Evolutionary conservation across 2,329 filamentous ascomycete species (phyloP).

Genomic region (Phialophora tarda): DNA sequence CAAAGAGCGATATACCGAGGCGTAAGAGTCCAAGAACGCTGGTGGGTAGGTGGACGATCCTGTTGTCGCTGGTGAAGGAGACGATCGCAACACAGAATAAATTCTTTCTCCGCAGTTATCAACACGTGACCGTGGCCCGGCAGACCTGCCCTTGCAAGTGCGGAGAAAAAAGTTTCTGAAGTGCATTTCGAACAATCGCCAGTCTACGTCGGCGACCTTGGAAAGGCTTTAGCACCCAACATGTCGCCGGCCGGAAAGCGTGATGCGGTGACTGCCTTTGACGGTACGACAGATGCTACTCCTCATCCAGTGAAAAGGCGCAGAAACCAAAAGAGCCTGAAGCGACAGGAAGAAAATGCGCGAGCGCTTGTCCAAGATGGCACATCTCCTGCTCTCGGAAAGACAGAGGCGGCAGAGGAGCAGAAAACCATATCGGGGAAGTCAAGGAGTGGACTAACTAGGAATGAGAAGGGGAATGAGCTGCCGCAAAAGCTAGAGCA

Average conservation of each 20-base stretch:
- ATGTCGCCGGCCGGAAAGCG: slow-evolving; percentile 34
- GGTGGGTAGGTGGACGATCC: not conserved
- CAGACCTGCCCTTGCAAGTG: slow-evolving; percentile 23
- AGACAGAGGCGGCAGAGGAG: slow-evolving; percentile 7
- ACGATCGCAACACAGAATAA: not conserved
- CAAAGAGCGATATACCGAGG: not conserved
- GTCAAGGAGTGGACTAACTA: not conserved
- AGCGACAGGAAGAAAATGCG: not conserved
- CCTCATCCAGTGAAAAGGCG: slow-evolving; percentile 11
- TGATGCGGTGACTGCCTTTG: slow-evolving; percentile 34
- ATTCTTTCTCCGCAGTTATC: slow-evolving; percentile 18
- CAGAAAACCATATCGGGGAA: slow-evolving; percentile 12
- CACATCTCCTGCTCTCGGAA: slow-evolving; percentile 12
- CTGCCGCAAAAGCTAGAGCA: not conserved
- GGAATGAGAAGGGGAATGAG: not conserved
- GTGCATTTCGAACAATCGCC: not conserved
- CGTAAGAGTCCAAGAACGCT: not conserved
- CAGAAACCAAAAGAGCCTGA: not conserved
- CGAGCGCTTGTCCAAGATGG: not conserved
- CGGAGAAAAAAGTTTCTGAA: slow-evolving; percentile 31
- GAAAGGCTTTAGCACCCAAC: not conserved
- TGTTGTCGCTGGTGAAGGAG: not conserved
- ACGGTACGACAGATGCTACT: slow-evolving; percentile 8
- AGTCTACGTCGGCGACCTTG: not conserved
- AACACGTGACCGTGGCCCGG: slow-evolving; percentile 6